Percentiles rank a stretch among this genome's conserved stretches.
phyloP scores from a whole-genome alignment of 192 early-diverging fungal species.

The Entomortierella lignicola region DNA sequence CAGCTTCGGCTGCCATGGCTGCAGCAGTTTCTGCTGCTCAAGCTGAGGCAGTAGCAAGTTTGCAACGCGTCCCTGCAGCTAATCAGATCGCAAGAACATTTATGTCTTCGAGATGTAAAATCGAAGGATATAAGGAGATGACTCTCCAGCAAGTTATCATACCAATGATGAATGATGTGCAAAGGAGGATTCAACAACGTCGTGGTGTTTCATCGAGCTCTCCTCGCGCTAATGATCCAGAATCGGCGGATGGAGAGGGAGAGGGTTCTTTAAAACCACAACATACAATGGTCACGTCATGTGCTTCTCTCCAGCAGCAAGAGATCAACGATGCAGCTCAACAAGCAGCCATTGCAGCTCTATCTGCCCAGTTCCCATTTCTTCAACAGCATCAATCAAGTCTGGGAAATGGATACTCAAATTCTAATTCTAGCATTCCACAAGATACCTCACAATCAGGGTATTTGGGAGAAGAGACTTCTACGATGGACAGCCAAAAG shows the following conservation, averaged over 20 bases:
- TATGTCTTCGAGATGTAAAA: constrained; percentile 49
- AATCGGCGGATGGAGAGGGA: not conserved
- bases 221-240: not conserved
- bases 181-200: constrained; percentile 38
- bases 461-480: too few relatives aligned
- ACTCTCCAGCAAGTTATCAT: constrained; percentile 34
- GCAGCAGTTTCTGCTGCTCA: constrained; percentile 49
- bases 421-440: not conserved
- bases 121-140: constrained; percentile 44
- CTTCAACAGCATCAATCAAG: constrained; percentile 26
- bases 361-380: constrained; percentile 41
- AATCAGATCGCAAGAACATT: constrained; percentile 51
- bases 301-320: constrained; percentile 26
- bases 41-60: constrained; percentile 50
- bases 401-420: not conserved
- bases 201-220: constrained; percentile 18
- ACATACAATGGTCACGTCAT: not conserved
- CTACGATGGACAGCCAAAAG: not conserved
- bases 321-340: constrained; percentile 48
- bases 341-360: constrained; percentile 39
- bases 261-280: constrained; percentile 1
- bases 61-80: constrained; percentile 44
- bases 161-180: constrained; percentile 47
- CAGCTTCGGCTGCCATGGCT: constrained; percentile 47
- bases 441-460: not conserved